Conservation (phyloP, 2,329 filamentous ascomycete genomes). For the Cadophora luteo-olivacea region DNA sequence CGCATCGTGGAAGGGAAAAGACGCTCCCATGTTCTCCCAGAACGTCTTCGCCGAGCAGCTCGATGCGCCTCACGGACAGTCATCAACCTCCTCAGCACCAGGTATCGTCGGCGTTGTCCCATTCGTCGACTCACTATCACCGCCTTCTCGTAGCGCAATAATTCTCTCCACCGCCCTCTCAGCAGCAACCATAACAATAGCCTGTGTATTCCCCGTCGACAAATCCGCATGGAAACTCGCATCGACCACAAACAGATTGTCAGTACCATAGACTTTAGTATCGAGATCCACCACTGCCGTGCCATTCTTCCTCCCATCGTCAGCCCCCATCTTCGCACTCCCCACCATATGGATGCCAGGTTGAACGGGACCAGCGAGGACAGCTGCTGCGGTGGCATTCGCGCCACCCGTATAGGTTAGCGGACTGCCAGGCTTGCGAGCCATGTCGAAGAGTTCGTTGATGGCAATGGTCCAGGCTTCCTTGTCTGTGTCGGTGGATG, state of each 20-base stretch:
- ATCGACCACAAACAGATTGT: slow-evolving; percentile 72
- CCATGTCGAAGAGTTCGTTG: slow-evolving; percentile 16
- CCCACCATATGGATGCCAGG: slow-evolving; percentile 56
- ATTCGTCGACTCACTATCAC: background rate
- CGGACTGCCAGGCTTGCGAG: background rate
- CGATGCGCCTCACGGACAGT: too few relatives aligned
- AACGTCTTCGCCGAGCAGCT: too few relatives aligned
- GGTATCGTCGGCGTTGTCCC: background rate
- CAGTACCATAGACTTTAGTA: slow-evolving; percentile 69
- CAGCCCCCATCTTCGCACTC: slow-evolving; percentile 64
- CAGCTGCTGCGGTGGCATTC: slow-evolving; percentile 22
- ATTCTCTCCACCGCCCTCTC: slow-evolving; percentile 65
- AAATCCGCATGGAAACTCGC: slow-evolving; percentile 72
- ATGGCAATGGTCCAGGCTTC: slow-evolving; percentile 14
- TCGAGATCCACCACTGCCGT: slow-evolving; percentile 65
- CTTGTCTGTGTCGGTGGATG: slow-evolving; percentile 12
- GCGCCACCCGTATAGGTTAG: slow-evolving; percentile 12
- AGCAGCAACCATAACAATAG: slow-evolving; percentile 69
- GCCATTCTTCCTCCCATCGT: slow-evolving; percentile 53
- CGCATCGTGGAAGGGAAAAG: background rate
- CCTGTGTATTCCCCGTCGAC: slow-evolving; percentile 70
- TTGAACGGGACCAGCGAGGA: slow-evolving; percentile 6
- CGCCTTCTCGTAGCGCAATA: slow-evolving; percentile 46
- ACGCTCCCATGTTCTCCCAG: too few relatives aligned
- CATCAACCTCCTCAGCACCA: background rate